Conservation (phyloP, 116 monocot genomes). For the Zostera marina region DNA sequence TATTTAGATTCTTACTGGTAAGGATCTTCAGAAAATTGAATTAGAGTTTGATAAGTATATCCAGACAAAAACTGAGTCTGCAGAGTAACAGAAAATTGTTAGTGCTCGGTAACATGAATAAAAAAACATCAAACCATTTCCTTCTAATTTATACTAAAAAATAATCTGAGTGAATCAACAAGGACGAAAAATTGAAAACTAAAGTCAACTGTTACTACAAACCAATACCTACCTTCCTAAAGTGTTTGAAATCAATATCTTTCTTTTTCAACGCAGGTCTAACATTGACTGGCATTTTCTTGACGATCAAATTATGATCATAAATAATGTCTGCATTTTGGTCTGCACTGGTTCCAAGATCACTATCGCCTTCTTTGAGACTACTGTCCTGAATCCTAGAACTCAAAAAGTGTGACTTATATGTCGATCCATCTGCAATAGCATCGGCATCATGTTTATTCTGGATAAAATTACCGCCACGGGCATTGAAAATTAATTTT, state of each 20-base stretch:
- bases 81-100: neutral
- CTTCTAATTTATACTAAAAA: neutral
- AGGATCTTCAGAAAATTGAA: conserved; percentile 83
- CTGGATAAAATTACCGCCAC: neutral
- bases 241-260: conserved; percentile 65
- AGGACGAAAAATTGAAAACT: neutral
- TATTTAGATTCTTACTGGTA: conserved; percentile 46
- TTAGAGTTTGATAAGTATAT: conserved; percentile 49
- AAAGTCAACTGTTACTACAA: neutral
- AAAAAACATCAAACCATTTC: neutral
- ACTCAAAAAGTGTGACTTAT: conserved; percentile 2
- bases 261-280: conserved; percentile 8
- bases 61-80: conserved; percentile 15
- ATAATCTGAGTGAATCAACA: neutral
- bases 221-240: conserved; percentile 51
- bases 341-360: conserved; percentile 21
- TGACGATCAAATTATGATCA: conserved; percentile 54
- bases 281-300: conserved; percentile 8
- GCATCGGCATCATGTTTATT: conserved; percentile 7
- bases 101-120: neutral
- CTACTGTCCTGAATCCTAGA: conserved; percentile 8
- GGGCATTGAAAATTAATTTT: neutral
- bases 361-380: conserved; percentile 22
- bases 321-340: conserved; percentile 74
- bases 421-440: neutral